These are phyloP conservation scores for Colletotrichum navitas DNA, from an alignment of 2,329 filamentous ascomycete genomes.

Conservation along the genomic window DNA sequence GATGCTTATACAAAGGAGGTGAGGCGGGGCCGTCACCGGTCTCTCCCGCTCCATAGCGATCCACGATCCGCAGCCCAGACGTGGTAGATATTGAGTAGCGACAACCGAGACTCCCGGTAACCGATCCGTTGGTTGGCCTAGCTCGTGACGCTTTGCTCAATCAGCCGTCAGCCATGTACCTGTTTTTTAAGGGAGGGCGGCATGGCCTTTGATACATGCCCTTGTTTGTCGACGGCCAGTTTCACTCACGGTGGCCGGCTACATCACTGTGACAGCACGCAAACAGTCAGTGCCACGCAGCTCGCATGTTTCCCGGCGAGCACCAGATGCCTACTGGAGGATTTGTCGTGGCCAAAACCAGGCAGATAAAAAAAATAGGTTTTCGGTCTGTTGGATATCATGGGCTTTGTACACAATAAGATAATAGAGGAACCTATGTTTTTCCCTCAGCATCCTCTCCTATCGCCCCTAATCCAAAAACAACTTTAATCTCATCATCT, in stretches of 20 bases:
- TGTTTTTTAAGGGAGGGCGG: not conserved
- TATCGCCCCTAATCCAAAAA: slow-evolving; percentile 31
- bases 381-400: slow-evolving; percentile 41
- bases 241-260: not conserved
- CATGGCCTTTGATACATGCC: not conserved
- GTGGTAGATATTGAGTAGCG: no score
- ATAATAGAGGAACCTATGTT: slow-evolving; percentile 27
- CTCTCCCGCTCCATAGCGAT: not conserved
- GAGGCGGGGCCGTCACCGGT: not conserved
- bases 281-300: not conserved
- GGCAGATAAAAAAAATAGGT: slow-evolving; percentile 16
- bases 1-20: not conserved
- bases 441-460: slow-evolving; percentile 4
- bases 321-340: not conserved
- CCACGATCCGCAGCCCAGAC: not conserved
- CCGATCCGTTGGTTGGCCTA: not conserved
- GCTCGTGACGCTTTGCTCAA: not conserved
- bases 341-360: not conserved
- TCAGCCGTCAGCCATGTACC: not conserved
- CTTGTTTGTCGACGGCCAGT: not conserved
- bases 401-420: slow-evolving; percentile 36
- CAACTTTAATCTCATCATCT: slow-evolving; percentile 1
- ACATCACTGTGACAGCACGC: not conserved
- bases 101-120: not conserved
- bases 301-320: no score